Percentiles rank a stretch among this genome's conserved stretches.
These are phyloP conservation scores for Mucor mucedo DNA, from an alignment of 371 early-diverging fungal genomes.

Conservation along the genomic window DNA sequence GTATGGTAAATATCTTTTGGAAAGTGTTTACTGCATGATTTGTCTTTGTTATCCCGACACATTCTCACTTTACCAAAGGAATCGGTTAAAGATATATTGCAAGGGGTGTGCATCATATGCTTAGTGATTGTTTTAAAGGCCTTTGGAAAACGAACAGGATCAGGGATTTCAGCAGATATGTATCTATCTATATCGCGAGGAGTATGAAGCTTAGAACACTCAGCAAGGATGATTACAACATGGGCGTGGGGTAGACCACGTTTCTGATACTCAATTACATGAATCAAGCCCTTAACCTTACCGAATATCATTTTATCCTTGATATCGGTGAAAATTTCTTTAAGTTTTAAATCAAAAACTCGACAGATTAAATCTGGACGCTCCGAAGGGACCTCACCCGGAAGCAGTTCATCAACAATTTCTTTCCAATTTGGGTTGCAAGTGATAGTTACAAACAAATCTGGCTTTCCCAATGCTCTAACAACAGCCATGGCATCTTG, in stretches of 20 bases:
- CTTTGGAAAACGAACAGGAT: not conserved
- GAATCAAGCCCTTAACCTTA: not conserved
- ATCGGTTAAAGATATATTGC: too few species aligned
- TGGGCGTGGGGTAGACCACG: not conserved
- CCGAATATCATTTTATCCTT: slow-evolving; percentile 10
- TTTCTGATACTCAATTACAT: slow-evolving; percentile 18
- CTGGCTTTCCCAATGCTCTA: too few species aligned
- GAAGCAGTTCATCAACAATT: slow-evolving; percentile 20
- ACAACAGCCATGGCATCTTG: too few species aligned
- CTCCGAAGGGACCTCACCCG: slow-evolving; percentile 21
- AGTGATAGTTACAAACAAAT: slow-evolving; percentile 43
- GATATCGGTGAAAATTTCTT: not conserved
- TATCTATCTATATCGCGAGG: not conserved
- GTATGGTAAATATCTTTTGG: too few species aligned
- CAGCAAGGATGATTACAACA: slow-evolving; percentile 4
- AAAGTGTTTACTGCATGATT: not conserved
- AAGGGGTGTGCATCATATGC: too few species aligned
- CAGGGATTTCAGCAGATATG: slow-evolving; percentile 9
- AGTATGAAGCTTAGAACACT: not conserved
- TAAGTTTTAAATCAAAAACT: slow-evolving; percentile 33
- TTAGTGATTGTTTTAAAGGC: too few species aligned
- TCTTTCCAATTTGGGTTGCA: slow-evolving; percentile 41
- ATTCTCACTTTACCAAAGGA: too few species aligned
- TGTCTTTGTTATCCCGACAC: too few species aligned
- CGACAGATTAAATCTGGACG: slow-evolving; percentile 24